Evolutionary conservation across 345 rosid genomes (phyloP).

Genomic region (Brassica juncea): DNA sequence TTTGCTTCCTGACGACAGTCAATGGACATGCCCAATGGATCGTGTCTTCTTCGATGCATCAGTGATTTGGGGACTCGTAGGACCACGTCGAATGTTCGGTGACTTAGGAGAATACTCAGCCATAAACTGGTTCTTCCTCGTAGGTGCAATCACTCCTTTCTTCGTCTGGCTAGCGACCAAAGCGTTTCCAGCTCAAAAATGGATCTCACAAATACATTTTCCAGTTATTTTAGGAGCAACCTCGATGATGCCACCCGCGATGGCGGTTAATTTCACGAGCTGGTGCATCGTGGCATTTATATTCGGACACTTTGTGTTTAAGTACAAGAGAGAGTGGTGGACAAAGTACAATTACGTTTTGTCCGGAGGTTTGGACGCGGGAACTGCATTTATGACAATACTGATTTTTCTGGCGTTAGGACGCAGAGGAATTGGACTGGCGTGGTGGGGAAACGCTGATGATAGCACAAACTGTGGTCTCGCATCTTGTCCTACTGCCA

Average conservation of each 20-base stretch:
- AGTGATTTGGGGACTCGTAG: slow-evolving; percentile 86
- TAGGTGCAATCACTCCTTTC: slow-evolving; percentile 64
- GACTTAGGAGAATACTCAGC: slow-evolving; percentile 60
- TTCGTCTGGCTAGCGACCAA: slow-evolving; percentile 69
- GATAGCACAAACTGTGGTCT: slow-evolving; percentile 61
- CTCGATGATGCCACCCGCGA: slow-evolving; percentile 73
- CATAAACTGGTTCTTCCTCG: slow-evolving; percentile 72
- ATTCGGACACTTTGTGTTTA: slow-evolving; percentile 56
- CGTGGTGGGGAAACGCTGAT: slow-evolving; percentile 72
- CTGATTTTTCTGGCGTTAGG: slow-evolving; percentile 54
- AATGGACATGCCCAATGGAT: slow-evolving; percentile 81
- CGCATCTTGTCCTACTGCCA: slow-evolving; percentile 74
- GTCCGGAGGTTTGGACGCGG: slow-evolving; percentile 77
- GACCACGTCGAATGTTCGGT: slow-evolving; percentile 80
- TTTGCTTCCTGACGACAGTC: slow-evolving; percentile 56
- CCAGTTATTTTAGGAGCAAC: slow-evolving; percentile 74
- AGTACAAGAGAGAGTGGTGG: slow-evolving; percentile 58
- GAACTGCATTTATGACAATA: slow-evolving; percentile 69
- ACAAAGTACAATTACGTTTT: slow-evolving; percentile 65
- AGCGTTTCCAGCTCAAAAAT: slow-evolving; percentile 53
- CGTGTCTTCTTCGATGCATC: slow-evolving; percentile 72
- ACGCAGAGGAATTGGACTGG: slow-evolving; percentile 43
- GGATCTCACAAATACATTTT: slow-evolving; percentile 66
- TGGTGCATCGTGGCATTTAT: slow-evolving; percentile 65
- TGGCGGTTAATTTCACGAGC: slow-evolving; percentile 67